Conservation (phyloP, 805 yeast genomes). For the Kurtzmaniella cleridarum region DNA sequence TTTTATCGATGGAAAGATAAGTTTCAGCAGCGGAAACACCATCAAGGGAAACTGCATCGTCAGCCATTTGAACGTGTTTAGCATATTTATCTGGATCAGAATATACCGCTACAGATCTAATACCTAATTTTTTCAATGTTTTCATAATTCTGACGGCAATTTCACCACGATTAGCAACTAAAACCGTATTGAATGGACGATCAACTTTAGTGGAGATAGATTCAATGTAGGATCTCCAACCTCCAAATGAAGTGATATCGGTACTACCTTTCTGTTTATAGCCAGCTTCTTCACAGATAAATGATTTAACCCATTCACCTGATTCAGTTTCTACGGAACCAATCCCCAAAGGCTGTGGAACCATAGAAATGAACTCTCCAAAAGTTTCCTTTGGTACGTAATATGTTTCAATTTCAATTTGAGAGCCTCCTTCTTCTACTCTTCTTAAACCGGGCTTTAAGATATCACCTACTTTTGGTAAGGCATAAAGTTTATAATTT, state of each 20-base stretch:
- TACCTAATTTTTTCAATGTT: constrained; percentile 75
- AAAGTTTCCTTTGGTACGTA: constrained; percentile 72
- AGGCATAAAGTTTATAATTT: constrained; percentile 72
- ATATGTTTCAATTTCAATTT: constrained; percentile 76
- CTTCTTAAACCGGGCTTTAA: constrained; percentile 88
- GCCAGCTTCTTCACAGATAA: constrained; percentile 90
- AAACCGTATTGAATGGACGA: constrained; percentile 75
- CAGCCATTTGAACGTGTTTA: constrained; percentile 80
- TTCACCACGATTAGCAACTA: constrained; percentile 96
- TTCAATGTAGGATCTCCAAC: constrained; percentile 69
- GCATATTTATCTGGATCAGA: constrained; percentile 89
- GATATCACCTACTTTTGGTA: constrained; percentile 76
- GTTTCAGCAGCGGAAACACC: constrained; percentile 90
- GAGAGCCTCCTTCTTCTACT: constrained; percentile 48
- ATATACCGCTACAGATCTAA: constrained; percentile 80
- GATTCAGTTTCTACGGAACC: constrained; percentile 81
- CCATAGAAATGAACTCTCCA: constrained; percentile 81
- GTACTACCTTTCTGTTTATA: constrained; percentile 64
- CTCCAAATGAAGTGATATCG: constrained; percentile 84
- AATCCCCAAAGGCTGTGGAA: constrained; percentile 92
- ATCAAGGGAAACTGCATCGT: constrained; percentile 69
- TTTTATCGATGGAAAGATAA: constrained; percentile 79
- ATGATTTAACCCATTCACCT: constrained; percentile 87
- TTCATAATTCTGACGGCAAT: constrained; percentile 92
- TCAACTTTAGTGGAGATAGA: constrained; percentile 18